Evolutionary conservation across 176 grass and related monocot species (phyloP), one percentile per base, ranked within the genome.

Genomic region (Ampelocalamus luodianensis): DNA sequence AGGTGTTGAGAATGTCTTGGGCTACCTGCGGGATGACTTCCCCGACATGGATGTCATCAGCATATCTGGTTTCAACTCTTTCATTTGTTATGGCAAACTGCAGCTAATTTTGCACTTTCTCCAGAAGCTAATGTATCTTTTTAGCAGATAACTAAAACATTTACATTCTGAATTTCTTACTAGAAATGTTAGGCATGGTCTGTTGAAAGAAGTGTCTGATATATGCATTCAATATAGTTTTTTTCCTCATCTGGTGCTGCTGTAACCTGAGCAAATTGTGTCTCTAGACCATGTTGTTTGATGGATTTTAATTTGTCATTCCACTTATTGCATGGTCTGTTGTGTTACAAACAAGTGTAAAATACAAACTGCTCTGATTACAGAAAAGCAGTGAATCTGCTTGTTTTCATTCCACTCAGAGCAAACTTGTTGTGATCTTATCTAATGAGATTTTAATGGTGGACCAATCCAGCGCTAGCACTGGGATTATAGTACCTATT

Each of bases 1-100:
- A 85, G 94, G 94, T 83, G 92, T 97, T 8, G 87, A 97, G 38
- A 85, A 94, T 88, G 92, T 92, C 26, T 86, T 97, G 85, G 92
- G 79, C 60, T 92, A 90, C 78, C 44, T 97, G 81, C 85, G 36
- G 53, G 87, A 18, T 34, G 83, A 89, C 50, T 97, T 97, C 60
- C 80, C 88, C 0, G 94, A 97, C 90, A 94, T 97, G 85, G 85
- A 94, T 58, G 42, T 92, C 76, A 82, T 97, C 90, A 94, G 90
- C 76, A 59, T 97, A 79, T 94, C 94, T 71, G 92, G 94, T 97
- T 87, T 64, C 55, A 45, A 79, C 77, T 76, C 74, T 87, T 79
- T 43, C 72, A 39, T 79, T n/a, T 82, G 36, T 66, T 83, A 63
- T 67, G 22, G 53, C n/a, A 66, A 55, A 54, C 10, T 87, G 43